Percentiles rank a stretch among this genome's conserved stretches.
phyloP scores from a whole-genome alignment of 83 land plant species.

The Thuja plicata region DNA sequence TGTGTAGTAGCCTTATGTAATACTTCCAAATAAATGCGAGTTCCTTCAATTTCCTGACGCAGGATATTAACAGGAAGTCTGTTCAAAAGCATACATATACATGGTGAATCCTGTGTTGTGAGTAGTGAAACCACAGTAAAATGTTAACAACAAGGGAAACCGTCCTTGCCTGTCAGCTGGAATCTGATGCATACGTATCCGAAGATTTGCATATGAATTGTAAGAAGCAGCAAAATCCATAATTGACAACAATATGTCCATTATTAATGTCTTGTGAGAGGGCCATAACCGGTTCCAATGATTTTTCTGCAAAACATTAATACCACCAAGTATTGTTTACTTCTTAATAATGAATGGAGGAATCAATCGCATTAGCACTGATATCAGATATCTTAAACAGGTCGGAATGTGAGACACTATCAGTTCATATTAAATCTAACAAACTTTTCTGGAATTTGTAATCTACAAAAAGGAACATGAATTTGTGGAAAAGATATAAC shows the following conservation, averaged over 20 bases:
- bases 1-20: conserved; percentile 61
- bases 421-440: not conserved
- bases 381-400: conserved; percentile 14
- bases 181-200: conserved; percentile 71
- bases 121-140: not conserved
- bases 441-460: not conserved
- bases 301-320: conserved; percentile 52
- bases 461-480: not conserved
- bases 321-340: not conserved
- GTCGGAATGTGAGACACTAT: not conserved
- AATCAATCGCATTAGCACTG: not conserved
- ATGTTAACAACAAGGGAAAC: not conserved
- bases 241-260: conserved; percentile 79
- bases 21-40: conserved; percentile 75
- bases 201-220: conserved; percentile 81
- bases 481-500: not conserved
- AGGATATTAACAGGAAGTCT: conserved; percentile 94
- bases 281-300: conserved; percentile 76
- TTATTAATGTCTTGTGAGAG: conserved; percentile 69
- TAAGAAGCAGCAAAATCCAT: conserved; percentile 90
- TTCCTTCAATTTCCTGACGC: conserved; percentile 87
- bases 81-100: conserved; percentile 10
- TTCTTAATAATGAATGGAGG: not conserved
- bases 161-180: conserved; percentile 63
- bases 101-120: not conserved